Conservation (phyloP, 164 flowering plant species). For the Sedum album region DNA sequence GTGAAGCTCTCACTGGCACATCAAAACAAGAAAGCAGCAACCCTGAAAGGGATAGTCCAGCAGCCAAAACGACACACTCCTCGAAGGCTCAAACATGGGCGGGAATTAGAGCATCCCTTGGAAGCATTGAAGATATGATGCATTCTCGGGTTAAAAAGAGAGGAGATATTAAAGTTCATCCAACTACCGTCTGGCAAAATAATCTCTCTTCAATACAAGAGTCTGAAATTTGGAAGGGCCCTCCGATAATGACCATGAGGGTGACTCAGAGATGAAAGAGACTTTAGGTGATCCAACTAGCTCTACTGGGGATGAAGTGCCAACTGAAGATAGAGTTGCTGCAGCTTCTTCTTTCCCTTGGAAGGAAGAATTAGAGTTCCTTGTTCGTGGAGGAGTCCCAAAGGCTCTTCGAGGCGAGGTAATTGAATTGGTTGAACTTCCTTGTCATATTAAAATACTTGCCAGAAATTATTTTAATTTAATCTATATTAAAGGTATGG, state of each 20-base stretch:
- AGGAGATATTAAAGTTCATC: conserved; percentile 15
- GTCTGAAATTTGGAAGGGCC: conserved; percentile 15
- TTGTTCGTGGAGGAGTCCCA: conserved; percentile 90
- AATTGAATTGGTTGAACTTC: conserved; percentile 7
- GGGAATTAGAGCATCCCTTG: conserved; percentile 25
- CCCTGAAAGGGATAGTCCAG: conserved; percentile 10
- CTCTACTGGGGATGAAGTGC: conserved; percentile 10
- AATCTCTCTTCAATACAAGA: conserved; percentile 25
- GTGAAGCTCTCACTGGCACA: conserved; percentile 14
- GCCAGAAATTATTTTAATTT: not conserved
- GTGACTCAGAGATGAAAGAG: conserved; percentile 47
- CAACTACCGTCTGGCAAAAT: not conserved
- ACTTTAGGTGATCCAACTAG: conserved; percentile 29
- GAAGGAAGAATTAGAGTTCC: conserved; percentile 79
- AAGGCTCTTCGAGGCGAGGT: conserved; percentile 99
- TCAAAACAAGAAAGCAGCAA: conserved; percentile 12
- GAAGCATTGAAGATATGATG: conserved; percentile 28
- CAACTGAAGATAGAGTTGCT: conserved; percentile 15
- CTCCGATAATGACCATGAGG: conserved; percentile 33
- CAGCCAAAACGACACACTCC: conserved; percentile 1
- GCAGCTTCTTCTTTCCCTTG: conserved; percentile 41
- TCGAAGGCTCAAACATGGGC: conserved; percentile 20
- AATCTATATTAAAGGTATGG: conserved; percentile 59
- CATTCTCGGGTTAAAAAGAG: conserved; percentile 22
- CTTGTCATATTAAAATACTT: not conserved